Conservation (phyloP, 176 grass and related monocot species). For the Otatea glauca region DNA sequence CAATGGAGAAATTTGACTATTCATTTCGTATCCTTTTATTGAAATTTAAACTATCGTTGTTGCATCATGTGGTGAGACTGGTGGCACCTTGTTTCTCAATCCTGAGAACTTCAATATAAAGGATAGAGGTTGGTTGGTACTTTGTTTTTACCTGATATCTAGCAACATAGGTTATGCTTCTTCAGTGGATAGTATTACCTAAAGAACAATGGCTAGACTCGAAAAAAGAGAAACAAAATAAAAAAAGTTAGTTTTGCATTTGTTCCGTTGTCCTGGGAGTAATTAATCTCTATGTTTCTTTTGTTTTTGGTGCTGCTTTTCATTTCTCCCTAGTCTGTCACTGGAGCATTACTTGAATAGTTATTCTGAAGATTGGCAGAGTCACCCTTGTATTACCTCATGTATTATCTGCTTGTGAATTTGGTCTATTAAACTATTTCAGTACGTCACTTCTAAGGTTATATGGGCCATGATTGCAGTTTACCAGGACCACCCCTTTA, state of each 20-base stretch:
- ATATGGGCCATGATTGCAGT: too few species aligned
- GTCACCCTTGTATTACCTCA: not conserved
- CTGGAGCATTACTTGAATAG: not conserved
- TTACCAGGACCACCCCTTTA: too few species aligned
- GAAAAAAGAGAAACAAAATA: not conserved
- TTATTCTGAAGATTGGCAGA: not conserved
- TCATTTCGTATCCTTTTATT: not conserved
- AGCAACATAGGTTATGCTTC: slow-evolving; percentile 23
- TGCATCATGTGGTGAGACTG: not conserved
- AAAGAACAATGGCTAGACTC: slow-evolving; percentile 14
- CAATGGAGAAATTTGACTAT: not conserved
- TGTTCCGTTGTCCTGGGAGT: not conserved
- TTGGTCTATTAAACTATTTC: not conserved
- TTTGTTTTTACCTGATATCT: not conserved
- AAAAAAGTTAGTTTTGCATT: slow-evolving; percentile 30
- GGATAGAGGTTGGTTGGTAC: not conserved
- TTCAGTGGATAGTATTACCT: slow-evolving; percentile 18
- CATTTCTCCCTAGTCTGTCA: not conserved
- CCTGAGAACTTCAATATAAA: not conserved
- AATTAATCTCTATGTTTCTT: slow-evolving; percentile 23
- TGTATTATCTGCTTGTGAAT: not conserved
- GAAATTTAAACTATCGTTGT: slow-evolving; percentile 3
- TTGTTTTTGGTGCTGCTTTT: slow-evolving; percentile 21
- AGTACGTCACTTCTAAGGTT: not conserved
- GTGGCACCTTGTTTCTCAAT: not conserved